phyloP scores from a whole-genome alignment of 164 flowering plant genomes.

The Piper longum region DNA sequence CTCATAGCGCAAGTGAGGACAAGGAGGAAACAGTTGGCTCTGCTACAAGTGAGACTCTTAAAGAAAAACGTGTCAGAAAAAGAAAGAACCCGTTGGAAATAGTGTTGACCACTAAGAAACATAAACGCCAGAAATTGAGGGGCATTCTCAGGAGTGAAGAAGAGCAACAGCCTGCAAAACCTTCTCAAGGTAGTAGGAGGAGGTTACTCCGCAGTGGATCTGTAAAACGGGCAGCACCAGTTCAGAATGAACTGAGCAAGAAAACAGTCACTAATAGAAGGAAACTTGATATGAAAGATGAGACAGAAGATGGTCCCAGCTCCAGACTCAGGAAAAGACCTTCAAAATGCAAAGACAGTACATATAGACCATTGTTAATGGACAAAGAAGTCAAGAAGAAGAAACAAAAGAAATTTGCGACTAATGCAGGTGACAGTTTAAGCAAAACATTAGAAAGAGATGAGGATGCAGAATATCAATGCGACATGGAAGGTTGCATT shows the following conservation, averaged over 20 bases:
- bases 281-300: conserved; percentile 24
- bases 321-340: conserved; percentile 59
- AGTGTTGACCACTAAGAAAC: conserved; percentile 22
- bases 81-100: conserved; percentile 29
- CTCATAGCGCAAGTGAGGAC: conserved; percentile 19
- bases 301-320: conserved; percentile 64
- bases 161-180: conserved; percentile 12
- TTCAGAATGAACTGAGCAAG: conserved; percentile 8
- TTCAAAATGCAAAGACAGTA: conserved; percentile 4
- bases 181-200: conserved; percentile 8
- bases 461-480: conserved; percentile 43
- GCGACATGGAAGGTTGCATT: conserved; percentile 81
- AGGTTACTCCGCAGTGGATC: conserved; percentile 18
- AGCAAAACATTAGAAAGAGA: conserved; percentile 12
- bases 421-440: not conserved
- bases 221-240: conserved; percentile 19
- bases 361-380: conserved; percentile 11
- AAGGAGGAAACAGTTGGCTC: not conserved
- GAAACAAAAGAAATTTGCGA: conserved; percentile 20
- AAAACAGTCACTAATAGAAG: conserved; percentile 3
- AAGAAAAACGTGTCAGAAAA: conserved; percentile 31
- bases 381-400: conserved; percentile 27
- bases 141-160: conserved; percentile 12
- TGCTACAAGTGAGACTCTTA: conserved; percentile 4
- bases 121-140: conserved; percentile 14